Evolutionary conservation across 208 protist genomes (phyloP).

Genomic region (Trypanosoma grayi): DNA sequence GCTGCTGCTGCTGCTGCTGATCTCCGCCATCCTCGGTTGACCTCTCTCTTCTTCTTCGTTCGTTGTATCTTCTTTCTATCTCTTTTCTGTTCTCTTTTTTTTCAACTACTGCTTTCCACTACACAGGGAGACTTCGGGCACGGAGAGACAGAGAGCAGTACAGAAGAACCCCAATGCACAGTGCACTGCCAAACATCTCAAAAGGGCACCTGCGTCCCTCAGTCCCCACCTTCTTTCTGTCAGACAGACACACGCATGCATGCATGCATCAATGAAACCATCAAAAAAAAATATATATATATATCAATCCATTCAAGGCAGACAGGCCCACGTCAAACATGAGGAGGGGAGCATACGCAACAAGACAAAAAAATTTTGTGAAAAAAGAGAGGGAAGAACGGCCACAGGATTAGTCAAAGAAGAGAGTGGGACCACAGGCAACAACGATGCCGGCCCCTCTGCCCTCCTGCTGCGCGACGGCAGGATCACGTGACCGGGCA

Average conservation of each 20-base stretch:
- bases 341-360: background rate
- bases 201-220: too few relatives aligned
- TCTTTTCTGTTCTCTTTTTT: background rate
- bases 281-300: background rate
- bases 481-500: conserved; percentile 3
- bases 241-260: too few relatives aligned
- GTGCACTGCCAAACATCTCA: too few relatives aligned
- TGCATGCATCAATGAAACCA: background rate
- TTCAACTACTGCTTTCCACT: background rate
- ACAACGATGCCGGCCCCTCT: conserved; percentile 47
- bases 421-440: conserved; percentile 64
- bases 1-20: too few relatives aligned
- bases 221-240: too few relatives aligned
- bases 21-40: background rate
- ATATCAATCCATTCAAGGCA: background rate
- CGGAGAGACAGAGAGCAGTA: background rate
- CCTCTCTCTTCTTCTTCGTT: background rate
- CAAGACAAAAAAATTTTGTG: conserved; percentile 8
- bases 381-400: conserved; percentile 15
- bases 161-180: too few relatives aligned
- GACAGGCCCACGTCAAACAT: too few relatives aligned
- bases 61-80: background rate
- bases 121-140: background rate
- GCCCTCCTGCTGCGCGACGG: conserved; percentile 25
- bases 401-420: conserved; percentile 34